A percentile compares a stretch with the other conserved stretches of the same genome.
Conservation (phyloP, 805 yeast species). For the Blastobotrys attinorum region DNA sequence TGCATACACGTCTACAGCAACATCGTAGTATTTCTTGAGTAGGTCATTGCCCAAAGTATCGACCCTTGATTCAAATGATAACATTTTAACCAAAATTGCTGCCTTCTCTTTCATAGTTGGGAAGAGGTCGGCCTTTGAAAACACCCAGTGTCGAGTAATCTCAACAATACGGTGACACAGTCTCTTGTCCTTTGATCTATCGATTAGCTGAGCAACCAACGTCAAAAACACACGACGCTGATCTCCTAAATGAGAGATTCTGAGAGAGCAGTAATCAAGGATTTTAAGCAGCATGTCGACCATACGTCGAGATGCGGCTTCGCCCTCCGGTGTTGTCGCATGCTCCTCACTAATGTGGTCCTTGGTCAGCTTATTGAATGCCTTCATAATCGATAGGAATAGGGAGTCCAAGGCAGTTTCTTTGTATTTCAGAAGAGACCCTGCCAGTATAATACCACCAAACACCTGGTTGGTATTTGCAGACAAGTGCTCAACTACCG, state of each 20-base stretch:
- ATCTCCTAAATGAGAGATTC: constrained; percentile 85
- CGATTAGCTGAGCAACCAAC: constrained; percentile 80
- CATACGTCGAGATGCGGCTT: constrained; percentile 72
- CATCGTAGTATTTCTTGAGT: constrained; percentile 73
- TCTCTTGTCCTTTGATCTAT: constrained; percentile 71
- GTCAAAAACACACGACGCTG: constrained; percentile 85
- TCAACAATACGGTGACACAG: constrained; percentile 66
- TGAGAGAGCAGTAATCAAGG: constrained; percentile 64
- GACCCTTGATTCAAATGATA: constrained; percentile 83
- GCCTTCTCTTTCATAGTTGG: constrained; percentile 97
- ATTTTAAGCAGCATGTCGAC: constrained; percentile 69
- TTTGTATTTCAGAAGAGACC: constrained; percentile 60
- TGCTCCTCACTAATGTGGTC: constrained; percentile 50
- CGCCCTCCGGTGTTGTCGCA: constrained; percentile 30
- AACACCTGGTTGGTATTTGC: constrained; percentile 72
- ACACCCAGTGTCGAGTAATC: constrained; percentile 84
- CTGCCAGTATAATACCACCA: constrained; percentile 66
- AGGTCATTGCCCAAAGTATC: constrained; percentile 47
- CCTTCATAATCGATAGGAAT: constrained; percentile 71
- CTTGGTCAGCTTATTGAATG: constrained; percentile 80
- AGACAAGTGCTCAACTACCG: constrained; percentile 69
- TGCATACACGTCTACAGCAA: constrained; percentile 80
- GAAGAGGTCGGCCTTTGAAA: constrained; percentile 70
- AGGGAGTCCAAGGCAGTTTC: constrained; percentile 71
- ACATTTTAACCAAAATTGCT: constrained; percentile 86